Base-by-base conservation (phyloP, 2,329 filamentous ascomycete genomes). In the Aurifilum marmelostoma region DNA sequence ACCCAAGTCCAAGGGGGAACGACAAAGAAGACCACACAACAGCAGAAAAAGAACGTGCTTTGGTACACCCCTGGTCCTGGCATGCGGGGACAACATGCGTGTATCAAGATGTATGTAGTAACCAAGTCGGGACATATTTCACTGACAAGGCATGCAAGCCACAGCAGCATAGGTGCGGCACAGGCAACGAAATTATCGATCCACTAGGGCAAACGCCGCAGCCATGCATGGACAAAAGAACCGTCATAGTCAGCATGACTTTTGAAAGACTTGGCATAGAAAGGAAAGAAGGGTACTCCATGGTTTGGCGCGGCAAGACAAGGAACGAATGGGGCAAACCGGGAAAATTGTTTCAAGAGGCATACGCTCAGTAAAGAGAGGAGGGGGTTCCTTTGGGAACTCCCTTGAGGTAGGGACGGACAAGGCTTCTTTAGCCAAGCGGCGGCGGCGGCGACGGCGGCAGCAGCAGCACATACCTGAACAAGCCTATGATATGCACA, bases 131-230 rank as follows among this genome's bases (percentile, higher is more conserved):
- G 16, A 37, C 16, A n/a, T 59, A 29, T 18, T 8, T 9, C n/a
- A 47, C 18, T n/a, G 21, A 47, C 18, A 29, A 14, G 11, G 29
- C 29, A 8, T 37, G 34, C 34, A 4, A 34, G 56, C 18, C 16
- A 32, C 54, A 24, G 56, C 32, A n/a, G 11, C 24, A 6, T 9
- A 14, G 18, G n/a, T 0, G 56, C 56, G 56, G 56, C 56, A 37
- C 56, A 59, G 56, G 56, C 56, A 59, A 12, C 56, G 29, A 59
- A 34, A 59, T 59, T 59, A 59, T 59, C 24, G 27, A 37, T 37
- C 56, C 32, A 21, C 56, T 34, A n/a, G 32, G 8, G 5, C 56
- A n/a, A n/a, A 21, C 56, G 56, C 56, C 56, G 18, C 56, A 59
- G 32, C 56, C 56, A n/a, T 37, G 56, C 56, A 37, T 59, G 56